These are phyloP conservation scores for Notholithocarpus densiflorus DNA, from an alignment of 306 rosid species.

Conservation along the genomic window DNA sequence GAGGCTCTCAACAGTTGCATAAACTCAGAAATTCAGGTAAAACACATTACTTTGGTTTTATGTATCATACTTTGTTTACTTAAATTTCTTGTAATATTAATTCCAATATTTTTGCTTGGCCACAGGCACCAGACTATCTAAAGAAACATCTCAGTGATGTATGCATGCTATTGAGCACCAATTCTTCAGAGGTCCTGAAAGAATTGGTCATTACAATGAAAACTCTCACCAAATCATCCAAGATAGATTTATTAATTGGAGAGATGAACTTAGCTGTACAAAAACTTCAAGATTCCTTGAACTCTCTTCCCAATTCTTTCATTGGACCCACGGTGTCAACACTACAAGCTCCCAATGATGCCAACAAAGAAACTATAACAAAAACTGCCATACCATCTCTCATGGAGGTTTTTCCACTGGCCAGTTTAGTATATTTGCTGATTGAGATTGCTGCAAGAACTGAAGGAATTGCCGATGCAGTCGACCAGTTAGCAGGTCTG, in stretches of 20 bases:
- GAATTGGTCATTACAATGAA: conserved; percentile 32
- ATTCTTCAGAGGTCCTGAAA: conserved; percentile 31
- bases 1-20: conserved; percentile 49
- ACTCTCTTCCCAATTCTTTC: conserved; percentile 29
- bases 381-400: conserved; percentile 14
- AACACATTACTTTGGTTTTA: no score
- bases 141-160: conserved; percentile 29
- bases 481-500: conserved; percentile 31
- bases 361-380: not conserved
- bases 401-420: conserved; percentile 37
- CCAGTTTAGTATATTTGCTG: conserved; percentile 34
- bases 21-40: conserved; percentile 29
- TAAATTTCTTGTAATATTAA: not conserved
- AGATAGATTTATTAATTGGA: conserved; percentile 22
- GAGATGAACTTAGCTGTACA: conserved; percentile 39
- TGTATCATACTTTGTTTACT: not conserved
- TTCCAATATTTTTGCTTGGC: not conserved
- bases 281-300: conserved; percentile 33
- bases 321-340: conserved; percentile 6
- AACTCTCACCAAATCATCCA: conserved; percentile 39
- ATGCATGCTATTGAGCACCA: conserved; percentile 30
- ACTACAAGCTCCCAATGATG: conserved; percentile 6
- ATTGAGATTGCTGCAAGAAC: conserved; percentile 35
- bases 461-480: conserved; percentile 26
- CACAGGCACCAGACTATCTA: conserved; percentile 35